Conservation (phyloP, 495 filamentous ascomycete genomes). For the Lophiostoma macrostomum region DNA sequence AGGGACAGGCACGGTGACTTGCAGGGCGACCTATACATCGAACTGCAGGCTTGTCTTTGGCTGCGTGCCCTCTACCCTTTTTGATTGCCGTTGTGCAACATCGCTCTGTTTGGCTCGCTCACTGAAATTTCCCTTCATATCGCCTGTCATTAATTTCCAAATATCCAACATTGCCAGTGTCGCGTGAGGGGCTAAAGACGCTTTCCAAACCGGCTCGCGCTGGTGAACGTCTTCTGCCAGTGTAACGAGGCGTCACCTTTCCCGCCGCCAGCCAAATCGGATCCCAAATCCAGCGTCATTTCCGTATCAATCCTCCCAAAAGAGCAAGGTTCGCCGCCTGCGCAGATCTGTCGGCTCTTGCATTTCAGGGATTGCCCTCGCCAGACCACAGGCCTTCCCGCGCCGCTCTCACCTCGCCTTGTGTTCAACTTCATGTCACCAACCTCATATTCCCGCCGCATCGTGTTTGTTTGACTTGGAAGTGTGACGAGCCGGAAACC, state of each 20-base stretch:
- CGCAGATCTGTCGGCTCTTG: conserved; percentile 22
- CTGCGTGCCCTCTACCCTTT: neutral
- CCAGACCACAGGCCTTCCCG: conserved; percentile 10
- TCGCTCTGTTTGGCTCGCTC: neutral
- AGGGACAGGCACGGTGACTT: conserved; percentile 29
- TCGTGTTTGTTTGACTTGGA: conserved; percentile 2
- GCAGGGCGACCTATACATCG: conserved; percentile 14
- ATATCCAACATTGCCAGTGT: conserved; percentile 21
- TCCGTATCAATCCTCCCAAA: conserved; percentile 16
- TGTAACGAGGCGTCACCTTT: conserved; percentile 10
- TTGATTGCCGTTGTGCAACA: conserved; percentile 11
- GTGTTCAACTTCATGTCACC: conserved; percentile 17
- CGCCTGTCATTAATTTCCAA: conserved; percentile 14
- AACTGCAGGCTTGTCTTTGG: conserved; percentile 13
- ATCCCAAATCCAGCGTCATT: conserved; percentile 28
- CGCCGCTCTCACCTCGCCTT: neutral
- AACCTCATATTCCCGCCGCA: conserved; percentile 8
- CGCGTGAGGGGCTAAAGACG: conserved; percentile 19
- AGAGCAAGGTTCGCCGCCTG: conserved; percentile 3
- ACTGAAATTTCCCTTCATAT: conserved; percentile 16
- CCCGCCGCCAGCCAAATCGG: conserved; percentile 19
- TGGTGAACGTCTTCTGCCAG: conserved; percentile 8
- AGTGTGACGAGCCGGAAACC: neutral
- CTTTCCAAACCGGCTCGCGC: conserved; percentile 14
- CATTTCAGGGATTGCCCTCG: conserved; percentile 11